Evolutionary conservation across 2,329 filamentous ascomycete species (phyloP).

Genomic region (Chalaropsis thielavioides): DNA sequence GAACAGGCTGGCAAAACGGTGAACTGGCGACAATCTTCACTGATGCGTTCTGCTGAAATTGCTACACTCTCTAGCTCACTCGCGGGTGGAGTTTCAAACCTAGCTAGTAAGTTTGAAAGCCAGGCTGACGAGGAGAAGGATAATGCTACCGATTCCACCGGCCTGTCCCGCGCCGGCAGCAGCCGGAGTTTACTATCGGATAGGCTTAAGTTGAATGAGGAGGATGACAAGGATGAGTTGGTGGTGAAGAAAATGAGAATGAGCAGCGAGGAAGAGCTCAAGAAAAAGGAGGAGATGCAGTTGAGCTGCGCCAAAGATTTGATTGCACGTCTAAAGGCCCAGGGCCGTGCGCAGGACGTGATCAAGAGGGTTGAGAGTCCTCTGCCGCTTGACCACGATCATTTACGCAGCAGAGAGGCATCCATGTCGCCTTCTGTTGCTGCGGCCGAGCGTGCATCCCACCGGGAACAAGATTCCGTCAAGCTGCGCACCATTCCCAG

Average conservation of each 20-base stretch:
- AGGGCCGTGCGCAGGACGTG: slow-evolving; percentile 7
- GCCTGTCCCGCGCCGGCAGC: background rate
- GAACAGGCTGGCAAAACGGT: slow-evolving; percentile 7
- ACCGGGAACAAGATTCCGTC: slow-evolving; percentile 1
- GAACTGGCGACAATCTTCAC: slow-evolving; percentile 10
- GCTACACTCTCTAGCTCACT: slow-evolving; percentile 22
- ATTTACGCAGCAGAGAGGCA: slow-evolving; percentile 10
- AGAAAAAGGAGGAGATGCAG: slow-evolving; percentile 18
- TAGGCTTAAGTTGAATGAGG: background rate
- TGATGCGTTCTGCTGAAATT: slow-evolving; percentile 15
- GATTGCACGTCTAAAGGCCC: slow-evolving; percentile 12
- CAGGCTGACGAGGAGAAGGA: background rate
- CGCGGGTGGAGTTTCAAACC: slow-evolving; percentile 24
- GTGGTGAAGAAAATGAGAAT: slow-evolving; percentile 16
- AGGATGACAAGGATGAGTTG: background rate
- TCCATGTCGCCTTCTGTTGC: slow-evolving; percentile 8
- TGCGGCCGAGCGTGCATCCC: background rate
- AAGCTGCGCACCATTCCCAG: slow-evolving; percentile 11
- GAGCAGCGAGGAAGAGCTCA: slow-evolving; percentile 16
- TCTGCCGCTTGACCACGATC: slow-evolving; percentile 4
- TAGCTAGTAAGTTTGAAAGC: slow-evolving; percentile 26
- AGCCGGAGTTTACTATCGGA: slow-evolving; percentile 7
- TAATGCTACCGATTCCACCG: background rate
- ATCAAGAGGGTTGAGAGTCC: slow-evolving; percentile 14
- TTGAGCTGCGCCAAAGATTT: slow-evolving; percentile 14